Evolutionary conservation across 768 basidiomycete species (phyloP).

Genomic region (Tephrocybe sp.): DNA sequence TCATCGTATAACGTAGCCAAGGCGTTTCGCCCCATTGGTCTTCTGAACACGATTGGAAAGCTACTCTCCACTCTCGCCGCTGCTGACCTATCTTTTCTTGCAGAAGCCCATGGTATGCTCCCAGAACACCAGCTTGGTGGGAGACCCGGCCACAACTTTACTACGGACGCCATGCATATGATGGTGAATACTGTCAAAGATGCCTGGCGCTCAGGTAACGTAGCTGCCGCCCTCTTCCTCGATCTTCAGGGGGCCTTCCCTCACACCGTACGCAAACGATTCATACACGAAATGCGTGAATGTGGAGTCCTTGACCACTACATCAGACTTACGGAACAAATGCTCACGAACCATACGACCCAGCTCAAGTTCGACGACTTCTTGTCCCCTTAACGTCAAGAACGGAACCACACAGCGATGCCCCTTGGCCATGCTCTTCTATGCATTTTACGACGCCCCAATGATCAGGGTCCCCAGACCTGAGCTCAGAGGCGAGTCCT

Average conservation of each 20-base stretch:
- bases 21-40: slow-evolving; percentile 32
- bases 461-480: background rate
- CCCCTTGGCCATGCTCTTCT: background rate
- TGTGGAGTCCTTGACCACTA: background rate
- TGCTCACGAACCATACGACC: background rate
- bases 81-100: slow-evolving; percentile 19
- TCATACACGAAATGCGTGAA: slow-evolving; percentile 9
- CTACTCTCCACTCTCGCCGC: slow-evolving; percentile 21
- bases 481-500: slow-evolving; percentile 7
- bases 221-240: slow-evolving; percentile 33
- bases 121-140: slow-evolving; percentile 26
- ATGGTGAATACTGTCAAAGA: slow-evolving; percentile 30
- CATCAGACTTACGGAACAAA: background rate
- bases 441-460: background rate
- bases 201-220: slow-evolving; percentile 30
- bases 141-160: slow-evolving; percentile 22
- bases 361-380: slow-evolving; percentile 22
- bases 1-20: slow-evolving; percentile 27
- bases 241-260: slow-evolving; percentile 43
- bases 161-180: slow-evolving; percentile 28
- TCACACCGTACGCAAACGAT: slow-evolving; percentile 23
- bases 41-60: slow-evolving; percentile 29
- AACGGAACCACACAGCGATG: slow-evolving; percentile 18
- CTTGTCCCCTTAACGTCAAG: slow-evolving; percentile 15
- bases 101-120: slow-evolving; percentile 23